Conservation (phyloP, 768 basidiomycete genomes). For the Leccinum uliginosum region DNA sequence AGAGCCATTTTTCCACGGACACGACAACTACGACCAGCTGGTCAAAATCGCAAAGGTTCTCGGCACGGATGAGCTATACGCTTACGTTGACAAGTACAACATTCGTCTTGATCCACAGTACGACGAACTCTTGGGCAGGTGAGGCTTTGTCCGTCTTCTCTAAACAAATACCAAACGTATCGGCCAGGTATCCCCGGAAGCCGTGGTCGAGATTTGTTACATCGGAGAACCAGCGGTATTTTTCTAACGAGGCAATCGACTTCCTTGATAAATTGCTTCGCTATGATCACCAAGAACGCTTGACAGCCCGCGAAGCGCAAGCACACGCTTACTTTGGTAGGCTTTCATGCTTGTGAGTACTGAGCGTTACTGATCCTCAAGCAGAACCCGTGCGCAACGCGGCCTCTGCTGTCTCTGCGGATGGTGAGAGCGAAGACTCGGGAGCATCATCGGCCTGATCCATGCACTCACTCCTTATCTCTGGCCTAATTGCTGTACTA, state of each 20-base stretch:
- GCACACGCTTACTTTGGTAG: slow-evolving; percentile 89
- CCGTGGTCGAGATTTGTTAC: slow-evolving; percentile 96
- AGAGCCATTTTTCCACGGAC: slow-evolving; percentile 98
- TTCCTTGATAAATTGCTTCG: slow-evolving; percentile 92
- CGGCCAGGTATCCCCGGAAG: slow-evolving; percentile 78
- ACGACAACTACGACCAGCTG: slow-evolving; percentile 97
- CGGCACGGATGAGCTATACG: slow-evolving; percentile 91
- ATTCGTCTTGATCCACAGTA: slow-evolving; percentile 96
- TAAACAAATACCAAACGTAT: slow-evolving; percentile 5
- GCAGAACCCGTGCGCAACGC: slow-evolving; percentile 66
- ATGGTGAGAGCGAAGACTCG: slow-evolving; percentile 59
- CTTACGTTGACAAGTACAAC: slow-evolving; percentile 92
- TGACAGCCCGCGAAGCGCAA: slow-evolving; percentile 93
- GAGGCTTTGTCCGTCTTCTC: slow-evolving; percentile 15
- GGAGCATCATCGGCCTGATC: slow-evolving; percentile 32
- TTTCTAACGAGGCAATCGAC: slow-evolving; percentile 96
- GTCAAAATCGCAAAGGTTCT: slow-evolving; percentile 98
- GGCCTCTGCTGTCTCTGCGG: slow-evolving; percentile 39
- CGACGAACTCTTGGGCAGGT: slow-evolving; percentile 90
- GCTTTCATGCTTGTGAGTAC: slow-evolving; percentile 14
- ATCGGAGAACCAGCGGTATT: slow-evolving; percentile 92
- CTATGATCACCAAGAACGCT: slow-evolving; percentile 95
- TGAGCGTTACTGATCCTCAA: slow-evolving; percentile 15
- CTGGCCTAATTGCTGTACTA: slow-evolving; percentile 30
- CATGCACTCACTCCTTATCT: slow-evolving; percentile 24